phyloP scores from a whole-genome alignment of 2,329 filamentous ascomycete species.

The Verticillium nubilum region DNA sequence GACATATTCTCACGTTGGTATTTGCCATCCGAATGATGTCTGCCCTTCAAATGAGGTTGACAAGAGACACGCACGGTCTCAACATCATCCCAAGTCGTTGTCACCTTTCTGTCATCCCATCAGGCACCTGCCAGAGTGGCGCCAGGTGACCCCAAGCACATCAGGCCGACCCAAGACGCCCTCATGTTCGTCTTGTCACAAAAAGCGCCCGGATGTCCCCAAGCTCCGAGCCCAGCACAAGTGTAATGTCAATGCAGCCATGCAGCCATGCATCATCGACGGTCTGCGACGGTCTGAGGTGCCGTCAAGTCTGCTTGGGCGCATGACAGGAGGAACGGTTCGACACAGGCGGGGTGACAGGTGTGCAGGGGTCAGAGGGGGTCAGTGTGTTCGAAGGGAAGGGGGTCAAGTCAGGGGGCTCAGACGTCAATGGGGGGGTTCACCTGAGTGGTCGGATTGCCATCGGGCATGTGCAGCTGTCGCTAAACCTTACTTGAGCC shows the following conservation, averaged over 20 bases:
- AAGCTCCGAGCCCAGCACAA: background rate
- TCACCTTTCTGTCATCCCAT: background rate
- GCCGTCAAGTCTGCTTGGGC: background rate
- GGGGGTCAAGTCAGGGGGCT: background rate
- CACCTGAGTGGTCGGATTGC: background rate
- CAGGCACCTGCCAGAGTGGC: background rate
- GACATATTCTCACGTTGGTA: background rate
- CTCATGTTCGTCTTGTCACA: background rate
- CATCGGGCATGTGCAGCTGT: background rate
- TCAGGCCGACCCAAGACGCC: background rate
- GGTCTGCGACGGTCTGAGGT: background rate
- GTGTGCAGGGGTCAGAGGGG: background rate
- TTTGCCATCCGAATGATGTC: too few relatives aligned
- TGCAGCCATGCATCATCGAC: background rate
- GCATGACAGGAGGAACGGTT: background rate
- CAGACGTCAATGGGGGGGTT: background rate
- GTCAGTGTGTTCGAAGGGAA: too few relatives aligned
- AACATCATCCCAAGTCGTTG: background rate
- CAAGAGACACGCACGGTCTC: background rate
- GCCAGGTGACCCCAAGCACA: background rate
- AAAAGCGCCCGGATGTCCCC: background rate
- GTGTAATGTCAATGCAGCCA: background rate
- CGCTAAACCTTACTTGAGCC: background rate
- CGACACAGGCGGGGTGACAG: background rate
- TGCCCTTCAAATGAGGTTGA: background rate